phyloP scores from a whole-genome alignment of 768 basidiomycete species.

The Macrolepiota dolichaula region DNA sequence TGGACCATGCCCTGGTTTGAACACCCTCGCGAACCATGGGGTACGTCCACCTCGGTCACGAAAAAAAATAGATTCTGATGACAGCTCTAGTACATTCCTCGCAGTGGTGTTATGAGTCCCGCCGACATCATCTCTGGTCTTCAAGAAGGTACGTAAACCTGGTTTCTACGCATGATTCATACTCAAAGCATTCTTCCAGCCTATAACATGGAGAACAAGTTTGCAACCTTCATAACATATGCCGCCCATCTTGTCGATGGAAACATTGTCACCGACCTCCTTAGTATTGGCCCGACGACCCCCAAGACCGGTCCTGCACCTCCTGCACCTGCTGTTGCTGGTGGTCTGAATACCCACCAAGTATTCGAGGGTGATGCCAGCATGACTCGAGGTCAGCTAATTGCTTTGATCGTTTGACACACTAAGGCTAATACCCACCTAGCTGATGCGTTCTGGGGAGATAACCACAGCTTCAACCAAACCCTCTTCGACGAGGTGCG shows the following conservation, averaged over 20 bases:
- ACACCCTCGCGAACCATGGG: conserved; percentile 18
- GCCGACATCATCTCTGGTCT: conserved; percentile 13
- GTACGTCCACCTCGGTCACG: conserved; percentile 1
- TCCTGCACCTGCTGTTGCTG: conserved; percentile 15
- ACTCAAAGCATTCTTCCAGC: background rate
- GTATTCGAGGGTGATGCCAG: conserved; percentile 19
- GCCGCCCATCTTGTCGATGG: conserved; percentile 17
- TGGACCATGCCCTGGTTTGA: conserved; percentile 20
- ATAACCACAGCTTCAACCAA: conserved; percentile 20
- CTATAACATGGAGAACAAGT: conserved; percentile 16
- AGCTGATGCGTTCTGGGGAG: conserved; percentile 17
- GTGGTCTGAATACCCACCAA: conserved; percentile 16
- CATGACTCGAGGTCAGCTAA: conserved; percentile 3
- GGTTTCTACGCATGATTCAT: background rate
- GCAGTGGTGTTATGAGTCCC: conserved; percentile 12
- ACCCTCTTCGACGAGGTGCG: conserved; percentile 17
- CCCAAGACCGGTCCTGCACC: conserved; percentile 12
- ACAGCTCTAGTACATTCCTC: conserved; percentile 11
- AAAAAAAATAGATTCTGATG: too few species aligned
- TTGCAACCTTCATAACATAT: conserved; percentile 17
- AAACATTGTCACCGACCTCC: conserved; percentile 13
- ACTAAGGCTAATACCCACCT: too few species aligned
- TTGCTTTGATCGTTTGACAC: too few species aligned
- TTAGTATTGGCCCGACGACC: conserved; percentile 17
- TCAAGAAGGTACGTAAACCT: conserved; percentile 6